phyloP scores from a whole-genome alignment of 2,329 filamentous ascomycete species.

The Fusarium nisikadoi region DNA sequence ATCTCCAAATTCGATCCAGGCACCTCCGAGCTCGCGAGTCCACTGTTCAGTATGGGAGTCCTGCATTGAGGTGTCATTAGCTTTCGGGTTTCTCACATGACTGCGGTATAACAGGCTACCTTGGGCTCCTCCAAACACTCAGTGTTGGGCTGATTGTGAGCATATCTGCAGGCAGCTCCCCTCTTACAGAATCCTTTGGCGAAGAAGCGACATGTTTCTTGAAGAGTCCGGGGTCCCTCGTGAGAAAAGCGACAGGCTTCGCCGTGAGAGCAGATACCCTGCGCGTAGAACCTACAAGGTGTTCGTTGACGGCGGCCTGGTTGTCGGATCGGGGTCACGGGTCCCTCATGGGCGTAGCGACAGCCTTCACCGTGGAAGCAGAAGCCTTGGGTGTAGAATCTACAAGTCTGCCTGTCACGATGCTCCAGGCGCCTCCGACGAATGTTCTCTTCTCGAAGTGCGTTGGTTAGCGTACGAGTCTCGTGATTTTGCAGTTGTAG shows the following conservation, averaged over 20 bases:
- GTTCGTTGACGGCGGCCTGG: too few relatives aligned
- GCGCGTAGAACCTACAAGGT: not conserved
- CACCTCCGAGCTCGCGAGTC: constrained; percentile 39
- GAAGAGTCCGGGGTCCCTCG: not conserved
- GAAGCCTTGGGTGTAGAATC: not conserved
- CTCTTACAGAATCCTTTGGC: not conserved
- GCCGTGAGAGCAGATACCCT: not conserved
- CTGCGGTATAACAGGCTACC: not conserved
- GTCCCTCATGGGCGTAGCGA: not conserved
- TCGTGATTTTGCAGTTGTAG: not conserved
- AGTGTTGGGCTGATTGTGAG: not conserved
- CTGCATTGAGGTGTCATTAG: not conserved
- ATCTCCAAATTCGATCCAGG: constrained; percentile 46
- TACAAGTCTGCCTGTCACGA: not conserved
- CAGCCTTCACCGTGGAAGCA: not conserved
- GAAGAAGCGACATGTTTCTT: not conserved
- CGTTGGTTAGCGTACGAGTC: not conserved
- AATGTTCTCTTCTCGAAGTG: not conserved
- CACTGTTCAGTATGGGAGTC: not conserved
- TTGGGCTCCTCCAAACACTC: not conserved
- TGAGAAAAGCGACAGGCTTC: not conserved
- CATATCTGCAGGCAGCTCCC: not conserved
- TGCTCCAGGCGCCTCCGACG: not conserved
- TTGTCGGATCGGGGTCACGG: too few relatives aligned
- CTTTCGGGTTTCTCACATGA: not conserved